Base-by-base conservation (phyloP, 805 yeast genomes). In the Cyberlindnera galapagoensis region DNA sequence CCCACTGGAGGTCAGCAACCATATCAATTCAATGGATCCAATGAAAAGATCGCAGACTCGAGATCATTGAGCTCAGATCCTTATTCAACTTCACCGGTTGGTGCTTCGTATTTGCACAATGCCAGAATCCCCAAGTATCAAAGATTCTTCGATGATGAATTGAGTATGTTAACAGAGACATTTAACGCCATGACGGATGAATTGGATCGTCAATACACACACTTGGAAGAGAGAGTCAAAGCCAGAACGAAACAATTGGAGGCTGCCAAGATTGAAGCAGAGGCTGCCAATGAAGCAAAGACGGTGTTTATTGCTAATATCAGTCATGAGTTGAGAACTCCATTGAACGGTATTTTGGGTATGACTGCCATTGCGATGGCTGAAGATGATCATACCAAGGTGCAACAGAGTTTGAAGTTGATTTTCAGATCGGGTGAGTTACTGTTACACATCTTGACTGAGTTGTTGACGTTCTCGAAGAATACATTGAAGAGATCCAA, bases 311-410 rank as follows among this genome's bases (percentile, higher is more conserved):
- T 86, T 48, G 95, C 96, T 3, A 84, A 88, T 45, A 87, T 86
- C 12, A 84, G 95, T 0, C 96, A 86, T 56, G 98, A 92, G 61
- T 66, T 92, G 51, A 73, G 97, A 46, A 92, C 97, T 0, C 98
- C 98, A 2, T 64, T 92, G 40, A 92, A 92, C 56, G 98, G 98
- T 53, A 92, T 92, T 25, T 62, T 92, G 34, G 97, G 97, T 42
- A 84, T 90, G 88, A 84, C 97, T 0, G 82, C 94, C 3, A 81
- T 90, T 35, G 88, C 95, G 6, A 76, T 87, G 83, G 92, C 83
- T 14, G 97, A 92, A 53, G 66, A 65, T 18, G 90, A 84, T 44
- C 66, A 67, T 5, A 57, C 64, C 10, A 75, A 77, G 43, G 76
- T 87, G 10, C 80, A 81, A 47, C 78, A 79, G 30, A 79, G 88